Percentiles rank a stretch among this genome's conserved stretches.
Conservation (phyloP, 2,329 filamentous ascomycete species). For the Sphaerulina vaccinii region DNA sequence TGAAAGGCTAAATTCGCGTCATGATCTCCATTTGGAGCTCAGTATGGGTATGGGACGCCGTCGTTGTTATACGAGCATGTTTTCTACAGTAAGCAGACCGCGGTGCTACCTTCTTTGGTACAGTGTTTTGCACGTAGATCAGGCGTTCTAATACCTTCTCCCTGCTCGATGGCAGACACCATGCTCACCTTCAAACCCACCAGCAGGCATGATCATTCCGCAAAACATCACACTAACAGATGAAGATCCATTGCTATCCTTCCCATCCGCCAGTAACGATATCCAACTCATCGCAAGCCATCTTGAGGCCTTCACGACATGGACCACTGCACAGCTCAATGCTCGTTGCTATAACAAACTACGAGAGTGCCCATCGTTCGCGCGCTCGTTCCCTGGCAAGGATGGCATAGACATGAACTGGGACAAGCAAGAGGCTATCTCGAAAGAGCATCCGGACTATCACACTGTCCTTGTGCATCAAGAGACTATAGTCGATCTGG, state of each 20-base stretch:
- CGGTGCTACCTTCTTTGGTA: too few species aligned
- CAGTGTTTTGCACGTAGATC: too few species aligned
- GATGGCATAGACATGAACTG: neutral
- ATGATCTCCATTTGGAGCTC: neutral
- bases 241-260: neutral
- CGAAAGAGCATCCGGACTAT: neutral
- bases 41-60: constrained; percentile 5
- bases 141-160: too few species aligned
- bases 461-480: neutral
- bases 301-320: neutral
- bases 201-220: neutral
- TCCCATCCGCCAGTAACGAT: neutral
- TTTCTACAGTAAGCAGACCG: too few species aligned
- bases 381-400: neutral
- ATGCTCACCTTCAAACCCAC: neutral
- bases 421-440: neutral
- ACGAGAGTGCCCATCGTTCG: neutral
- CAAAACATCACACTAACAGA: neutral
- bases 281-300: neutral
- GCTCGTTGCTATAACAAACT: neutral
- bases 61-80: neutral
- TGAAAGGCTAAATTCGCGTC: constrained; percentile 12
- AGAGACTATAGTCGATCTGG: neutral
- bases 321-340: neutral
- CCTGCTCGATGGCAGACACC: too few species aligned